Conservation (phyloP, 805 yeast species). For the Myxozyma melibiosi region DNA sequence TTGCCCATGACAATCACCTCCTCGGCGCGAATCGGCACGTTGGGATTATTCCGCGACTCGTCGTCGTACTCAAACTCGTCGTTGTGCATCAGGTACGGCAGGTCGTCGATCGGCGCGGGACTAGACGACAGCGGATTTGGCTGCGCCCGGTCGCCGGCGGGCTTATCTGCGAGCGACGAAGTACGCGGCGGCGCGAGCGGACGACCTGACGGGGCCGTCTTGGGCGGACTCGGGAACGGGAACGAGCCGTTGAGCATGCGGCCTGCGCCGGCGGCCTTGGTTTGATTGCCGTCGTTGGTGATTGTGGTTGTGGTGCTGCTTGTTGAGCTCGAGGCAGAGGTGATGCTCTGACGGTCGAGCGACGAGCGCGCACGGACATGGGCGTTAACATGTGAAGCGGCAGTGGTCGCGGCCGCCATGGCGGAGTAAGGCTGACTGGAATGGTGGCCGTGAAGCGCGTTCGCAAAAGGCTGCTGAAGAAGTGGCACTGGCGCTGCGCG, state of each 20-base stretch:
- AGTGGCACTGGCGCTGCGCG: not conserved
- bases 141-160: not conserved
- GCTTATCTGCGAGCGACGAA: conserved; percentile 15
- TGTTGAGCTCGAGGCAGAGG: conserved; percentile 6
- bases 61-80: conserved; percentile 32
- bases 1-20: conserved; percentile 35
- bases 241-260: conserved; percentile 20
- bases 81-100: conserved; percentile 4
- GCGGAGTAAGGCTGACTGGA: not conserved
- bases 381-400: conserved; percentile 2
- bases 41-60: conserved; percentile 7
- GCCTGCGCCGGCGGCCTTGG: not conserved
- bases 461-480: not conserved
- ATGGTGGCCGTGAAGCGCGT: not conserved
- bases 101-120: conserved; percentile 5
- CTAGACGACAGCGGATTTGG: not conserved
- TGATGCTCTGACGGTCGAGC: not conserved
- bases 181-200: conserved; percentile 31
- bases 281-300: not conserved
- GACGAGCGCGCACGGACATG: conserved; percentile 14
- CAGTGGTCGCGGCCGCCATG: conserved; percentile 3
- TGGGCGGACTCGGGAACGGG: conserved; percentile 33
- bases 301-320: not conserved
- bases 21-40: conserved; percentile 29
- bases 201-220: conserved; percentile 31